Evolutionary conservation across 1,284 basidiomycete genomes (phyloP).

Genomic region (Trichosporon inkin): DNA sequence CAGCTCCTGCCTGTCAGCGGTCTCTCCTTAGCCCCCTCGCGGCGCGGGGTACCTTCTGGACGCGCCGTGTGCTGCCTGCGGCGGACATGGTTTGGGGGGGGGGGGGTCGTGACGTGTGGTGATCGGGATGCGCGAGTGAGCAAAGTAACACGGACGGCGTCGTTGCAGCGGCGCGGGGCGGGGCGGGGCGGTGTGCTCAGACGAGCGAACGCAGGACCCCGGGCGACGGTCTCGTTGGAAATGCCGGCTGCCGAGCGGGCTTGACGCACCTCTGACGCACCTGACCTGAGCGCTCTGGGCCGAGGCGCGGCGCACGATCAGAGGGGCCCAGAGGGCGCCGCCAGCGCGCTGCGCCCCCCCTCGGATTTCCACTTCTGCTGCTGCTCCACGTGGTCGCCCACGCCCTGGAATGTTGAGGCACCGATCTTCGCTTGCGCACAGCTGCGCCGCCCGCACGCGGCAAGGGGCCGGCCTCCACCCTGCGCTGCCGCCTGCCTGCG

Average conservation of each 20-base stretch:
- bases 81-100: slow-evolving; percentile 27
- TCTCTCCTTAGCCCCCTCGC: not conserved
- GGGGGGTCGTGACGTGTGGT: not conserved
- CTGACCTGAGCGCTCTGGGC: not conserved
- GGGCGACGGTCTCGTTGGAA: not conserved
- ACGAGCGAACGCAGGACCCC: not conserved
- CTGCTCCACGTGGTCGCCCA: not conserved
- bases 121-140: not conserved
- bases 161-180: not conserved
- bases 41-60: slow-evolving; percentile 32
- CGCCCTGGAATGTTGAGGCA: not conserved
- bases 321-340: not conserved
- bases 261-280: not conserved
- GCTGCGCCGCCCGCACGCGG: not conserved
- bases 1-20: slow-evolving; percentile 39
- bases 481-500: not conserved
- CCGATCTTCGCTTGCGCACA: not conserved
- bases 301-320: not conserved
- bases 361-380: not conserved
- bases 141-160: not conserved
- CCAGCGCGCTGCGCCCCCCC: not conserved
- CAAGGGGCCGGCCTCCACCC: not conserved
- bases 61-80: slow-evolving; percentile 34
- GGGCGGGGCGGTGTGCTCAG: not conserved
- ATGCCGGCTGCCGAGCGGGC: slow-evolving; percentile 1